These are phyloP conservation scores for Clathrospora elynae DNA, from an alignment of 2,329 filamentous ascomycete species.

Conservation along the genomic window DNA sequence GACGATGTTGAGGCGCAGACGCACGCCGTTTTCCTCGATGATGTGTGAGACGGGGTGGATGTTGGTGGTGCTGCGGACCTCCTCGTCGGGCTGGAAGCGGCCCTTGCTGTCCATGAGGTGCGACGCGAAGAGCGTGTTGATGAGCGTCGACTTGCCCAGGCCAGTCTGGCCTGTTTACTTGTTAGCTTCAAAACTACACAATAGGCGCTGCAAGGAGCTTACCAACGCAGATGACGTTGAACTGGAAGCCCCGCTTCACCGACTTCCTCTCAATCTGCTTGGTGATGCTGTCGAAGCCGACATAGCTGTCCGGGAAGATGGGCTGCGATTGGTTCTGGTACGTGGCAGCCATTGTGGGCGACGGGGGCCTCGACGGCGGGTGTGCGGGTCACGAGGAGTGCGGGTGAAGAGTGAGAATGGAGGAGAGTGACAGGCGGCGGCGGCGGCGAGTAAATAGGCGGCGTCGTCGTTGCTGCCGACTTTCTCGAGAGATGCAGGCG, in stretches of 20 bases:
- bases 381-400: constrained; percentile 14
- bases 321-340: constrained; percentile 65
- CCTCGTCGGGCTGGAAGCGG: constrained; percentile 88
- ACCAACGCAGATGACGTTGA: constrained; percentile 99
- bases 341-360: constrained; percentile 65
- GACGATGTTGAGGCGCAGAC: constrained; percentile 96
- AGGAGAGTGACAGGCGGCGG: constrained; percentile 12
- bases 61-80: constrained; percentile 92
- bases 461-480: constrained; percentile 43
- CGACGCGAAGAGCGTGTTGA: constrained; percentile 99
- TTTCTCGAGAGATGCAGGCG: constrained; percentile 46
- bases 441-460: constrained; percentile 38
- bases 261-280: constrained; percentile 99
- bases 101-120: constrained; percentile 99
- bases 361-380: constrained; percentile 31
- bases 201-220: constrained; percentile 54
- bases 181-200: constrained; percentile 8
- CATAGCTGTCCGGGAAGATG: constrained; percentile 92
- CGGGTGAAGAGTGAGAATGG: constrained; percentile 20
- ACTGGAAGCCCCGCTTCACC: constrained; percentile 98
- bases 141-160: constrained; percentile 96
- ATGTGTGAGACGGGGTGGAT: constrained; percentile 98
- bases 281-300: constrained; percentile 99
- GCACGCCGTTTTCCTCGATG: constrained; percentile 99
- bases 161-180: constrained; percentile 82